Evolutionary conservation across 768 basidiomycete species (phyloP).

Genomic region (Clavaria fumosa): DNA sequence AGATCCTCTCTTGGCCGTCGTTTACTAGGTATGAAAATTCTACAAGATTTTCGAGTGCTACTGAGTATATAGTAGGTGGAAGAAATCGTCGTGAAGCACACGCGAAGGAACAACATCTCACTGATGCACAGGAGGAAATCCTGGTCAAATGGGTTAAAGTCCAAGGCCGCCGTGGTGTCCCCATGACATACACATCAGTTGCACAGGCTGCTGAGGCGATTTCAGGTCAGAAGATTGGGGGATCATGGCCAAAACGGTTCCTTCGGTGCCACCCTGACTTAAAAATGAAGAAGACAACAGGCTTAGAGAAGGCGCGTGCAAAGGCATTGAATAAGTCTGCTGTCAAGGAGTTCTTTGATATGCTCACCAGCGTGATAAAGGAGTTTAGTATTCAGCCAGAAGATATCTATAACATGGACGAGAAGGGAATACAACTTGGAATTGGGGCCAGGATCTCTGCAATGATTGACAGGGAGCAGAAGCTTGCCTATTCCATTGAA

Average conservation of each 20-base stretch:
- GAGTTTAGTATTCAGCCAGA: conserved; percentile 11
- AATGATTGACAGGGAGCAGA: conserved; percentile 11
- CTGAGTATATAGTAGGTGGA: too few species aligned
- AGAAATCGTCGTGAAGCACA: conserved; percentile 9
- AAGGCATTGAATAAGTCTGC: conserved; percentile 10
- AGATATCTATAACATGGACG: conserved; percentile 20
- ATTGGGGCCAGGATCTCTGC: conserved; percentile 4
- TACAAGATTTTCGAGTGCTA: too few species aligned
- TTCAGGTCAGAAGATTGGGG: conserved; percentile 7
- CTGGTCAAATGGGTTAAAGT: conserved; percentile 15
- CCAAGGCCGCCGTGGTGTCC: conserved; percentile 11
- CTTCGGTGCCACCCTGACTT: conserved; percentile 3
- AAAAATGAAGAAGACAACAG: conserved; percentile 4
- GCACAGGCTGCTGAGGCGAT: conserved; percentile 9
- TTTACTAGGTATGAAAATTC: conserved; percentile 1
- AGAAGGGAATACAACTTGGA: conserved; percentile 12
- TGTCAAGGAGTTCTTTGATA: conserved; percentile 12
- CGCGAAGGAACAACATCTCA: conserved; percentile 10
- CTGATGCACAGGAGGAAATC: conserved; percentile 12
- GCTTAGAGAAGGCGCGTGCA: conserved; percentile 16
- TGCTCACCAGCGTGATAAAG: conserved; percentile 9
- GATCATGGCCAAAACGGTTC: conserved; percentile 3
- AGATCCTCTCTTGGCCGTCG: conserved; percentile 3
- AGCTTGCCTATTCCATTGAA: conserved; percentile 10
- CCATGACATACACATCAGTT: conserved; percentile 10